A percentile compares a stretch with the other conserved stretches of the same genome.
These are phyloP conservation scores for Cubamyces lactineus DNA, from an alignment of 768 basidiomycete species.

Conservation along the genomic window DNA sequence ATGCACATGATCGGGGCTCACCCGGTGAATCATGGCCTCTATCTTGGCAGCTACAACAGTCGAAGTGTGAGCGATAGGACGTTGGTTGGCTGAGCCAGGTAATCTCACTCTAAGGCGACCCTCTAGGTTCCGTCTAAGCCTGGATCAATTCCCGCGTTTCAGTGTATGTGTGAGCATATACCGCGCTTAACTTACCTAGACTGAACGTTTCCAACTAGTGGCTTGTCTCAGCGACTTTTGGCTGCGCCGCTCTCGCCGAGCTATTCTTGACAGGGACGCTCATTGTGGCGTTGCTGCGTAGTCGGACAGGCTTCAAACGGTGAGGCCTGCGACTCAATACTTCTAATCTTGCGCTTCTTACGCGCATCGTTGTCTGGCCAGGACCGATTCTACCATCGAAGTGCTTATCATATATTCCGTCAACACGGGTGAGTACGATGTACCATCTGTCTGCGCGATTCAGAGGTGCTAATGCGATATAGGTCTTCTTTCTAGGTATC, in stretches of 20 bases:
- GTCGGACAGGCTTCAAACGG: slow-evolving; percentile 1
- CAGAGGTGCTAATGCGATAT: too few relatives aligned
- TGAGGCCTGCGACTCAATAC: not conserved
- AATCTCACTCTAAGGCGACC: not conserved
- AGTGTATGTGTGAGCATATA: not conserved
- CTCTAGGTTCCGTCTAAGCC: not conserved
- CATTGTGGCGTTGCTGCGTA: not conserved
- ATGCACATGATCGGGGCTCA: not conserved
- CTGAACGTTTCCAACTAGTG: not conserved
- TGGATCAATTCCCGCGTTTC: not conserved
- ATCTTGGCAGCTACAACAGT: not conserved
- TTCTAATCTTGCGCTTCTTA: not conserved
- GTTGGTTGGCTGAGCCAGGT: not conserved
- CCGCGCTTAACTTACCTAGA: not conserved
- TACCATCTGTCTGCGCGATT: too few relatives aligned
- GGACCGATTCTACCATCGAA: not conserved
- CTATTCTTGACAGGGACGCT: not conserved
- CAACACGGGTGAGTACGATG: not conserved
- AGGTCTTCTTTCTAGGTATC: not conserved
- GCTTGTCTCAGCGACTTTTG: not conserved
- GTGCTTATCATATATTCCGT: slow-evolving; percentile 2
- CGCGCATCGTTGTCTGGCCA: not conserved
- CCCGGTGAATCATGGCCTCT: not conserved
- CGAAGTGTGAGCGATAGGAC: not conserved
- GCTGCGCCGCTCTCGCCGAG: not conserved